Evolutionary conservation across 495 filamentous ascomycete species (phyloP).

Genomic region (Durotheca rogersii): DNA sequence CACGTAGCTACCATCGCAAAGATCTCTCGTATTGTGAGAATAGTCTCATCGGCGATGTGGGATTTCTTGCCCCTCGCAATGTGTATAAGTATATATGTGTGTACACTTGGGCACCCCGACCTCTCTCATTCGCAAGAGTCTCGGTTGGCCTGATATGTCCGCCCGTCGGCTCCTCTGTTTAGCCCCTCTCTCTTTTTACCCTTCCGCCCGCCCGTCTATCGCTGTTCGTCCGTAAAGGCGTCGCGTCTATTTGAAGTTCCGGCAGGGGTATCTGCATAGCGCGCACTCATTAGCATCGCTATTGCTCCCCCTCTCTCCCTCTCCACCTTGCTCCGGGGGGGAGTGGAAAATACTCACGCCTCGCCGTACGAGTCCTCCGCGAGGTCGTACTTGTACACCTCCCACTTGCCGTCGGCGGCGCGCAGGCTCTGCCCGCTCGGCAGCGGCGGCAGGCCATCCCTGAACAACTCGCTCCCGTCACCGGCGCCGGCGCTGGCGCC

Average conservation of each 20-base stretch:
- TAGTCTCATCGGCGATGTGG: too few species aligned
- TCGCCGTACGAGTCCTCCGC: slow-evolving; percentile 58
- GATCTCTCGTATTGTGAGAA: too few species aligned
- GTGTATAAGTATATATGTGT: too few species aligned
- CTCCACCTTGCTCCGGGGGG: neutral
- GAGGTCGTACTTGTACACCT: slow-evolving; percentile 57
- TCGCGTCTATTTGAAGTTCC: slow-evolving; percentile 48
- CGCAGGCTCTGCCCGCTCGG: slow-evolving; percentile 63
- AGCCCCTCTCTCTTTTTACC: too few species aligned
- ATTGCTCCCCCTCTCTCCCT: neutral
- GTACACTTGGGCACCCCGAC: too few species aligned
- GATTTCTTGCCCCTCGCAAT: too few species aligned
- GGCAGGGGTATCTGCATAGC: slow-evolving; percentile 49
- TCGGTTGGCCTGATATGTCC: too few species aligned
- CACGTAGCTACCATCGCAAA: too few species aligned
- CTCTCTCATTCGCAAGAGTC: too few species aligned
- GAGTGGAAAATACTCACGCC: slow-evolving; percentile 52
- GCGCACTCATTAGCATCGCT: slow-evolving; percentile 24
- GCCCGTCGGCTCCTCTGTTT: too few species aligned
- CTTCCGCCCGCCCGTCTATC: slow-evolving; percentile 12
- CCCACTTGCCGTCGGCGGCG: slow-evolving; percentile 45
- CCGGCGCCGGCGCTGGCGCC: slow-evolving; percentile 56
- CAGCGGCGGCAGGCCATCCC: slow-evolving; percentile 77
- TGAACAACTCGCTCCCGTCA: too few species aligned
- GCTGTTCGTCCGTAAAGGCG: too few species aligned